Base-by-base conservation (phyloP, 495 filamentous ascomycete genomes). In the Saxophila tyrrhenica region DNA sequence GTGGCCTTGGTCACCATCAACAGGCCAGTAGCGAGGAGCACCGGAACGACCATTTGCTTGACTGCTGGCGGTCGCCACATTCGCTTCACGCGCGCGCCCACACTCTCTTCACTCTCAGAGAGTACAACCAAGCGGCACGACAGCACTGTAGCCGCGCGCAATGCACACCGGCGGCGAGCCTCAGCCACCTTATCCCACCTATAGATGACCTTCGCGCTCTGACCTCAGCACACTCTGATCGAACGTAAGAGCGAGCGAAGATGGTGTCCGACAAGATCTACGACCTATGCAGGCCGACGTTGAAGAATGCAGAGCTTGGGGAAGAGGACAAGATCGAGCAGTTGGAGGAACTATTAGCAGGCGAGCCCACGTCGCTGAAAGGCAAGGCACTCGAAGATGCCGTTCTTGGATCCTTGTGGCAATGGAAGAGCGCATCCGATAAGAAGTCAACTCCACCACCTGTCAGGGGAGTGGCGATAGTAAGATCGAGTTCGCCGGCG, bases 301-400 rank as follows among this genome's bases (percentile, higher is more conserved):
- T 99, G 44, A 82, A 91, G 70, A 86, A 96, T 68, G 70, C 79
- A 55, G 74, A 69, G 50, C 71, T 95, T 22, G 87, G 94, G 58
- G 94, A 97, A 62, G 94, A 99, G 65, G 94, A 97, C 57, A 94
- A 89, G 73, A 86, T 84, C 2, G 94, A 99, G 67, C 89, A 84
- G 70, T 74, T 95, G 48, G 89, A 95, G 66, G 87, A 90, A 58
- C 74, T 94, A 20, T 74, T 97, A 56, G 82, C 81, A 67, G 82
- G 81, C 53, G 83, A 89, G 70, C 59, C 59, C 19, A 89, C 87
- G 7, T 77, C 76, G 16, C 71, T 97, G 51, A 78, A 75, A 10
- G 90, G 89, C n/a, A 70, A 82, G 57, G 72, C 81, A 17, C 75
- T 99, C 43, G 94, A 97, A 66, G 89, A 95, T 73, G 84, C 85